Base-by-base conservation (phyloP, 345 rosid species). In the Raphanus raphanistrum region DNA sequence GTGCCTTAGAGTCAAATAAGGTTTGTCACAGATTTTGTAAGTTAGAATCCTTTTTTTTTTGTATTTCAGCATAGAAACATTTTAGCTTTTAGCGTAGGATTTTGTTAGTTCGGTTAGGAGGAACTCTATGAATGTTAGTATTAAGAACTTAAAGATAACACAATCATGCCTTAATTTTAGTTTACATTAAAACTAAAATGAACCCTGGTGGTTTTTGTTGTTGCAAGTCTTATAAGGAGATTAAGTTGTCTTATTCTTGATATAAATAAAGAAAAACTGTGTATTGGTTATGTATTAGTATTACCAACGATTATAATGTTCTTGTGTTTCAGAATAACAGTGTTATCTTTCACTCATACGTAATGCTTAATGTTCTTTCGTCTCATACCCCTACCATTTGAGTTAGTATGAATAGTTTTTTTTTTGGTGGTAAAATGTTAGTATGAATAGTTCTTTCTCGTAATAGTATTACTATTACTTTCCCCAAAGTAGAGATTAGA, bases 1-100 rank as follows among this genome's bases (percentile, higher is more conserved):
- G 54, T 63, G 50, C 52, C 43, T 2, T 66, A 9, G 67, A 65
- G 67, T 71, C 58, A 65, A 71, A 65, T 66, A 55, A 27, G 33
- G 57, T 78, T 78, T 58, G 27, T 59, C 25, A 43, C 72, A 66
- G 54, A 59, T 59, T 78, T 78, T 66, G 73, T 59, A 66, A 66
- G 68, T 72, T 72, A 17, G 59, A 54, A 29, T 17, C 35, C 1
- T 41, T 0, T 29, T 45, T 45, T 45, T 45, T 70, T 41, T 9
- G 27, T 61, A 68, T 62, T 27, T 70, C 38, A 78, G 57, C 68
- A 72, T 59, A 78, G 63, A 78, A 66, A 66, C 63, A 63, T 70
- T 43, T 71, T 50, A 50, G 57, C 21, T 58, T 57, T 71, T 78
- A 78, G 72, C 4, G 43, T 66, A 58, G 76, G 55, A 7, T 26